Evolutionary conservation across 2,329 filamentous ascomycete genomes (phyloP), one percentile per base, ranked within the genome.

Genomic region (Verticillium klebahnii): DNA sequence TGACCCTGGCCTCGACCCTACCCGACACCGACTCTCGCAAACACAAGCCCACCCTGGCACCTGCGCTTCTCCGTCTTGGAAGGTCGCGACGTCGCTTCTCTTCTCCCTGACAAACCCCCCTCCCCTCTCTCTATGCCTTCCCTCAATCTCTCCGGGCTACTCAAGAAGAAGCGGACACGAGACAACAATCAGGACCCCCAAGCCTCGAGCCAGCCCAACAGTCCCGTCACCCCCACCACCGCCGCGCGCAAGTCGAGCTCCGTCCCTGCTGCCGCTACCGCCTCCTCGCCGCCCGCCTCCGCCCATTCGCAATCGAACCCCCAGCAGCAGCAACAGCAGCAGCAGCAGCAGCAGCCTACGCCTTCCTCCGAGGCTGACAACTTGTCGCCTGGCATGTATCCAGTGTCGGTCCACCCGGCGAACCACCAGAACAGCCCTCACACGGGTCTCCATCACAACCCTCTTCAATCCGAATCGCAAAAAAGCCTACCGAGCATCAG

Each of bases 141-240:
- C 78, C 86, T 97, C 83, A 34, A 59, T 45, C 40, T 59, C 31
- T 59, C 58, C 40, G 92, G 92, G 78, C 93, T 97, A 75, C 87
- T 98, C 75, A 97, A 97, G 86, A 98, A 97, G 87, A 97, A 96
- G 86, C 89, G 93, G 86, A 96, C 93, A 80, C 96, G 93, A 87
- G 93, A 97, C 82, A 90, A 88, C 74, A 86, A 88, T 74, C 83
- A 86, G 74, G 88, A 91, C 75, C 84, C 84, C 69, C 86, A 88
- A 72, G n/a, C 56, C 71, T 82, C 83, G 68, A 89, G 84, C 73
- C 84, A 89, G 74, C 83, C 86, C 68, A 83, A 82, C 67, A 88
- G 86, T 71, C 84, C 86, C 64, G 79, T 87, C 69, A 88, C 87
- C 64, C 83, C 85, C 63, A 82, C 82, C 65, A 80, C 80, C 60